phyloP scores from a whole-genome alignment of 2,329 filamentous ascomycete genomes.

The Aspergillus sp. region DNA sequence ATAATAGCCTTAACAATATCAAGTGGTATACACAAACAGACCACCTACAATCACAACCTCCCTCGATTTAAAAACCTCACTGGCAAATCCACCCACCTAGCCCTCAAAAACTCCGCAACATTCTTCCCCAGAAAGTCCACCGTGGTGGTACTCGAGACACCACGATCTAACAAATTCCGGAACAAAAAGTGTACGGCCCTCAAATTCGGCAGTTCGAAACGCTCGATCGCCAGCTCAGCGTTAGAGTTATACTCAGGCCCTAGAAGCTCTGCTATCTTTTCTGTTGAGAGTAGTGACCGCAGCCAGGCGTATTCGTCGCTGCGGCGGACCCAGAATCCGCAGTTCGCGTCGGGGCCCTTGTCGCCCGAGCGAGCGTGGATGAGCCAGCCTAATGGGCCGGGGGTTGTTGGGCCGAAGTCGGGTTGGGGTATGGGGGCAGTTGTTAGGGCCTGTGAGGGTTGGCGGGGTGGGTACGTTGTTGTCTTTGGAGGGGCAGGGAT shows the following conservation, averaged over 20 bases:
- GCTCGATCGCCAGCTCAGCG: slow-evolving; percentile 34
- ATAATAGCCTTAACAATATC: too few species aligned
- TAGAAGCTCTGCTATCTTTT: slow-evolving; percentile 22
- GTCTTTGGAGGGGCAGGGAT: slow-evolving; percentile 21
- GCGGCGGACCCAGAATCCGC: slow-evolving; percentile 47
- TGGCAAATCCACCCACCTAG: slow-evolving; percentile 35
- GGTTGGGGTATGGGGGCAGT: background rate
- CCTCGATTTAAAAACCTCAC: slow-evolving; percentile 30
- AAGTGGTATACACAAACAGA: too few species aligned
- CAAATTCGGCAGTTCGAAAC: slow-evolving; percentile 49
- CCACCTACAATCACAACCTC: slow-evolving; percentile 19
- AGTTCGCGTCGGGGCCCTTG: slow-evolving; percentile 47
- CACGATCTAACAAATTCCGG: slow-evolving; percentile 35
- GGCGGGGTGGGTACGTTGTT: slow-evolving; percentile 13
- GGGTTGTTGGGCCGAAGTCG: slow-evolving; percentile 23
- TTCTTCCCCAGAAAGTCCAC: slow-evolving; percentile 43
- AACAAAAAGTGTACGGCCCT: slow-evolving; percentile 40
- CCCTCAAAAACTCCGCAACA: slow-evolving; percentile 36
- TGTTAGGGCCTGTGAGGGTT: slow-evolving; percentile 18
- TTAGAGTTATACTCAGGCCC: slow-evolving; percentile 23
- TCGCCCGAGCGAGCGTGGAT: slow-evolving; percentile 43
- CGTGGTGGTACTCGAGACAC: slow-evolving; percentile 31
- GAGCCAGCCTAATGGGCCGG: slow-evolving; percentile 32
- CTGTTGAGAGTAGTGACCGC: slow-evolving; percentile 24
- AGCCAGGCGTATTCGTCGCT: slow-evolving; percentile 48